These are phyloP conservation scores for Luffa aegyptiaca DNA, from an alignment of 306 rosid genomes.

Conservation along the genomic window DNA sequence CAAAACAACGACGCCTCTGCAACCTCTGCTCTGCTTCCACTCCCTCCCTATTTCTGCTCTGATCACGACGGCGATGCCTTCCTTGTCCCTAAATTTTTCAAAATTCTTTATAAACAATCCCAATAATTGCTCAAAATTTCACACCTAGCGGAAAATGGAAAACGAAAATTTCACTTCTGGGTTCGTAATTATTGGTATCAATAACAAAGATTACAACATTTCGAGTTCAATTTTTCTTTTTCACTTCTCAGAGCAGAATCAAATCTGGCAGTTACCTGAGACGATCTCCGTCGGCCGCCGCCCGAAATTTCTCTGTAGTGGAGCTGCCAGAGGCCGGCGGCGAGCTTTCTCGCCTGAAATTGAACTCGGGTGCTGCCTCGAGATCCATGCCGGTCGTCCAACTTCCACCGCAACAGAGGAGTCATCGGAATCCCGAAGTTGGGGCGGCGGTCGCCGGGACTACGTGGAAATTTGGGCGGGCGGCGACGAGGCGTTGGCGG, in stretches of 20 bases:
- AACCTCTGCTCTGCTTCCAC: not conserved
- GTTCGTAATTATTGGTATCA: not conserved
- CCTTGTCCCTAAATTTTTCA: not conserved
- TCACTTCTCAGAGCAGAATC: not conserved
- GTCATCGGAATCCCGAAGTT: constrained; percentile 5
- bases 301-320: constrained; percentile 22
- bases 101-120: not conserved
- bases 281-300: not conserved
- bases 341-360: constrained; percentile 48
- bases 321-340: constrained; percentile 48
- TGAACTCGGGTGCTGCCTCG: not conserved
- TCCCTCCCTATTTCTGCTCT: not conserved
- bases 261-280: constrained; percentile 19
- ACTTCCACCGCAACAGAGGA: constrained; percentile 1
- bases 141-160: not conserved
- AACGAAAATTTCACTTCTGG: not conserved
- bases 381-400: constrained; percentile 2
- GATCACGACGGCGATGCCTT: not conserved
- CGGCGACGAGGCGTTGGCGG: not conserved
- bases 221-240: not conserved
- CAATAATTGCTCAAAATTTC: not conserved
- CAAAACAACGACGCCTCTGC: not conserved
- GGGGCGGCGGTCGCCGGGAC: not conserved
- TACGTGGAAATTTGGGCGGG: not conserved
- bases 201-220: not conserved